A percentile compares a stretch with the other conserved stretches of the same genome.
Conservation (phyloP, 768 basidiomycete species). For the Boletus edulis region DNA sequence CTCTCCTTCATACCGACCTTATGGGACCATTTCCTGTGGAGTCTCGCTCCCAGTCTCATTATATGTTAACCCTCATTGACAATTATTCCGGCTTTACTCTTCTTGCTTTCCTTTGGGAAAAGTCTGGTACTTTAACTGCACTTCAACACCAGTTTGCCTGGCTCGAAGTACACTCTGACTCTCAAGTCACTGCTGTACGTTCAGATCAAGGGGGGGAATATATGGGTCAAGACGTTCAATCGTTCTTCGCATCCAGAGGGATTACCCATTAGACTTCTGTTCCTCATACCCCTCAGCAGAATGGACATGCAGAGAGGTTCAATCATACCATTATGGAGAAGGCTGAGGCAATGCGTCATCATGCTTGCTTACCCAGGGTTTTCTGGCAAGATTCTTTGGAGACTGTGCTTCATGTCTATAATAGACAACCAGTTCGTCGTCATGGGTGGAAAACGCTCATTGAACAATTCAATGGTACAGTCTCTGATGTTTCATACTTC, state of each 20-base stretch:
- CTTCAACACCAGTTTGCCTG: background rate
- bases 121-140: background rate
- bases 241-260: background rate
- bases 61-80: background rate
- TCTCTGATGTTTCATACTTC: background rate
- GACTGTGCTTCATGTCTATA: background rate
- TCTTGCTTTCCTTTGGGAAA: background rate
- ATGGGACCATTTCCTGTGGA: background rate
- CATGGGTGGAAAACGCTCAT: background rate
- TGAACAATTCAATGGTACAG: background rate
- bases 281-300: background rate
- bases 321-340: background rate
- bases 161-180: accelerated
- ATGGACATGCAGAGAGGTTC: background rate
- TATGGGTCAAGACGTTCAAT: background rate
- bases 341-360: background rate
- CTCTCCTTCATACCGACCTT: background rate
- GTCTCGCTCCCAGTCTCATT: accelerated
- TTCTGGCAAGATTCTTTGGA: background rate
- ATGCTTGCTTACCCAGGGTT: background rate
- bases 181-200: background rate
- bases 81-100: background rate
- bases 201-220: background rate
- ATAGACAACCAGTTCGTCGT: background rate
- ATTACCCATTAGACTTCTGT: background rate